A percentile compares a stretch with the other conserved stretches of the same genome.
Conservation (phyloP, 139 green algal species). For the Desmodesmus armatus region DNA sequence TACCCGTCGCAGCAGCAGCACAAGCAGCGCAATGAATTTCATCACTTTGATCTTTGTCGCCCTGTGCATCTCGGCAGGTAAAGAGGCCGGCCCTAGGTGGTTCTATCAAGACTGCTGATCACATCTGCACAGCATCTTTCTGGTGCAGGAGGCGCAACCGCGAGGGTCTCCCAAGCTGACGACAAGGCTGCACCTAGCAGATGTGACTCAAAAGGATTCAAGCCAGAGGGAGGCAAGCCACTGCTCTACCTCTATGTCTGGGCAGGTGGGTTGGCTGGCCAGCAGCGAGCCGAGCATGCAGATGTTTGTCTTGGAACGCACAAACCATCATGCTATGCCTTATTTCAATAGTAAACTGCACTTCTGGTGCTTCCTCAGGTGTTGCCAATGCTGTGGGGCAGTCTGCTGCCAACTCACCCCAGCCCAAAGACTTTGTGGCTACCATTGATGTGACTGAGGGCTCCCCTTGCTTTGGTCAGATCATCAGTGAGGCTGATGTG, state of each 20-base stretch:
- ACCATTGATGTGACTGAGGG: conserved; percentile 20
- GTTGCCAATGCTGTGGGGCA: conserved; percentile 10
- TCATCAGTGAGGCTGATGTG: conserved; percentile 36
- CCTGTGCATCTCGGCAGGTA: no score
- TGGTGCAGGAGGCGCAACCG: no score
- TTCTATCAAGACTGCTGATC: no score
- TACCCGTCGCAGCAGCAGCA: no score
- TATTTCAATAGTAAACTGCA: background rate
- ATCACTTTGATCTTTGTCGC: no score
- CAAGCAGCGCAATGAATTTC: no score
- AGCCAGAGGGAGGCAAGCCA: background rate
- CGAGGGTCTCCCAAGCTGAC: no score
- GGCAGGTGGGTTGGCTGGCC: conserved; percentile 2
- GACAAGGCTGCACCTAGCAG: background rate
- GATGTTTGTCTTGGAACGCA: background rate
- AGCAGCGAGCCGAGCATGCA: background rate
- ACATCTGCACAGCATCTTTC: no score
- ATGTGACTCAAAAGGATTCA: background rate
- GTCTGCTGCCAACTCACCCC: background rate
- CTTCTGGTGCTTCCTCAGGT: background rate
- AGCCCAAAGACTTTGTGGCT: conserved; percentile 29
- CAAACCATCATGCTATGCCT: background rate
- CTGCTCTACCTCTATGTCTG: conserved; percentile 33
- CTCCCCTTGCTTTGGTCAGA: conserved; percentile 24
- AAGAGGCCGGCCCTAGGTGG: no score